phyloP scores from a whole-genome alignment of 176 grass and related monocot genomes.

The Oryza longistaminata region DNA sequence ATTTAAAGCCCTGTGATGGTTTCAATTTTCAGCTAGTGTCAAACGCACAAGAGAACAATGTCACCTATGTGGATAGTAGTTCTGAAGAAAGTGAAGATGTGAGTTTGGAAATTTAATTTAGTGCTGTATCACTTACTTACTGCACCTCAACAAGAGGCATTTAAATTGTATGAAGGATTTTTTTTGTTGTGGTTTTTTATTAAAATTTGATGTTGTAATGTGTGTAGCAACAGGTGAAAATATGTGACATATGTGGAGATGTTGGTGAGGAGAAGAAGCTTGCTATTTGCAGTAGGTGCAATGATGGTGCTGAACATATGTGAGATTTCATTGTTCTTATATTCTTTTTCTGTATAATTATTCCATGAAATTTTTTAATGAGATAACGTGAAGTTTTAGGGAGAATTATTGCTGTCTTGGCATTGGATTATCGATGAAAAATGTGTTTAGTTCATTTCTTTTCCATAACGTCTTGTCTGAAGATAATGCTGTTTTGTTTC shows the following conservation, averaged over 20 bases:
- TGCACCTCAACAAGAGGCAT: neutral
- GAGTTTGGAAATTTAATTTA: constrained; percentile 32
- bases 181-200: neutral
- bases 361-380: neutral
- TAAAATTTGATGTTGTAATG: neutral
- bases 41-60: neutral
- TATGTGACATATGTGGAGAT: constrained; percentile 77
- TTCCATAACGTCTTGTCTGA: neutral
- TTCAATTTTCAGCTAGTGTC: constrained; percentile 11
- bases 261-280: constrained; percentile 66
- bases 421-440: neutral
- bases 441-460: neutral
- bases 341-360: neutral
- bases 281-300: constrained; percentile 67
- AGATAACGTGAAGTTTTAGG: neutral
- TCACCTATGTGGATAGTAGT: neutral
- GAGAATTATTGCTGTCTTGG: neutral
- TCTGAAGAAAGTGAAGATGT: constrained; percentile 51
- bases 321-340: constrained; percentile 34
- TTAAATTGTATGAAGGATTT: neutral
- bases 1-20: neutral
- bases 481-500: neutral
- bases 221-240: constrained; percentile 49
- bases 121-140: neutral
- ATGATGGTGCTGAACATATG: constrained; percentile 77